Evolutionary conservation across 768 basidiomycete species (phyloP).

Genomic region (Rhodocollybia butyracea): DNA sequence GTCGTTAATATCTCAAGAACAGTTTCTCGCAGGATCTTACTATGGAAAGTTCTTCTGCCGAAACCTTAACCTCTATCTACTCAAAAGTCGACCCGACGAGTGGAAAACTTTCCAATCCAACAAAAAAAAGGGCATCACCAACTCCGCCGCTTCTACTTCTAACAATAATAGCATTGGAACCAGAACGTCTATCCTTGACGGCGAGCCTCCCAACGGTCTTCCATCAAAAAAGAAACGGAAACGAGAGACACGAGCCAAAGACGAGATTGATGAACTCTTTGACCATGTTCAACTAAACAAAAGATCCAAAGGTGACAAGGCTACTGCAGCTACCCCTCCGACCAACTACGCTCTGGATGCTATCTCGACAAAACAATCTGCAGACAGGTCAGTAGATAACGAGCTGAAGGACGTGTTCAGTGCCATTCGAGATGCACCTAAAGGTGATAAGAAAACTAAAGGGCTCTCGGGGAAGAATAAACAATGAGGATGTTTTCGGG

Average conservation of each 20-base stretch:
- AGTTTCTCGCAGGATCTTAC: constrained; percentile 67
- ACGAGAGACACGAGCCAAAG: constrained; percentile 40
- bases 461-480: too few species aligned
- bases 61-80: constrained; percentile 72
- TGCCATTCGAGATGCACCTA: constrained; percentile 3
- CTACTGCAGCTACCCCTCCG: not conserved
- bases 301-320: not conserved
- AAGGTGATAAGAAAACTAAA: not conserved
- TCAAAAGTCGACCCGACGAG: constrained; percentile 75
- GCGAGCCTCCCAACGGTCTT: constrained; percentile 14
- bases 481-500: too few species aligned
- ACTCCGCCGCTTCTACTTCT: constrained; percentile 16
- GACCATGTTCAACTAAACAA: constrained; percentile 17
- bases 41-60: constrained; percentile 88
- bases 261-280: constrained; percentile 80
- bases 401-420: constrained; percentile 1
- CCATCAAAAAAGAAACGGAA: constrained; percentile 37
- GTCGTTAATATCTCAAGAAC: constrained; percentile 70
- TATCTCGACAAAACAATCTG: not conserved
- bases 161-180: constrained; percentile 17
- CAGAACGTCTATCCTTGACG: constrained; percentile 12
- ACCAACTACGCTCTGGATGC: not conserved
- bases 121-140: not conserved
- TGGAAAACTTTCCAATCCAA: constrained; percentile 77
- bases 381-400: not conserved